phyloP scores from a whole-genome alignment of 2,329 filamentous ascomycete species.

The Talaromyces rugulosus region DNA sequence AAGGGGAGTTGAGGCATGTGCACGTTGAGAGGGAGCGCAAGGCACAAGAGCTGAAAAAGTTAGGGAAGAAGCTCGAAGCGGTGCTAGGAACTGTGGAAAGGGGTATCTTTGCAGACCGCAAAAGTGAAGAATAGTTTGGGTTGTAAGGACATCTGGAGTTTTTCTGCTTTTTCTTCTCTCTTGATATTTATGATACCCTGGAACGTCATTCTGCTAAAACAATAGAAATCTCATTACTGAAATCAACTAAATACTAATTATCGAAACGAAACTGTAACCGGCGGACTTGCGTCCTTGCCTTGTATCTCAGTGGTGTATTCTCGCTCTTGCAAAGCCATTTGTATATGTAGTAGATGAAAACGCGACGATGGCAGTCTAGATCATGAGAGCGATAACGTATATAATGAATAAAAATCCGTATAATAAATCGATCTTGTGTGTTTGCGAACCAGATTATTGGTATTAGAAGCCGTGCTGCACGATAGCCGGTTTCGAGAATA shows the following conservation, averaged over 20 bases:
- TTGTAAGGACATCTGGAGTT: neutral
- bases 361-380: neutral
- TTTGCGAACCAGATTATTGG: neutral
- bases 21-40: conserved; percentile 41
- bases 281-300: conserved; percentile 13
- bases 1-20: conserved; percentile 39
- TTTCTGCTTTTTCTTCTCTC: neutral
- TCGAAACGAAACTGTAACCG: neutral
- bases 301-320: conserved; percentile 4
- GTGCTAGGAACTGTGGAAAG: conserved; percentile 39
- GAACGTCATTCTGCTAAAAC: neutral
- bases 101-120: conserved; percentile 28
- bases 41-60: conserved; percentile 37
- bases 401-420: neutral
- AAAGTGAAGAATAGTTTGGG: neutral
- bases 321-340: neutral
- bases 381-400: neutral
- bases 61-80: conserved; percentile 38
- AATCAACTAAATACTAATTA: neutral
- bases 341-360: neutral
- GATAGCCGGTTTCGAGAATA: neutral
- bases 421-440: neutral
- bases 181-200: conserved; percentile 1
- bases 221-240: neutral
- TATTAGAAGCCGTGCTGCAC: neutral